Evolutionary conservation across 2,329 filamentous ascomycete species (phyloP), one percentile per base, ranked within the genome.

Genomic region (Aureobasidium sp.): DNA sequence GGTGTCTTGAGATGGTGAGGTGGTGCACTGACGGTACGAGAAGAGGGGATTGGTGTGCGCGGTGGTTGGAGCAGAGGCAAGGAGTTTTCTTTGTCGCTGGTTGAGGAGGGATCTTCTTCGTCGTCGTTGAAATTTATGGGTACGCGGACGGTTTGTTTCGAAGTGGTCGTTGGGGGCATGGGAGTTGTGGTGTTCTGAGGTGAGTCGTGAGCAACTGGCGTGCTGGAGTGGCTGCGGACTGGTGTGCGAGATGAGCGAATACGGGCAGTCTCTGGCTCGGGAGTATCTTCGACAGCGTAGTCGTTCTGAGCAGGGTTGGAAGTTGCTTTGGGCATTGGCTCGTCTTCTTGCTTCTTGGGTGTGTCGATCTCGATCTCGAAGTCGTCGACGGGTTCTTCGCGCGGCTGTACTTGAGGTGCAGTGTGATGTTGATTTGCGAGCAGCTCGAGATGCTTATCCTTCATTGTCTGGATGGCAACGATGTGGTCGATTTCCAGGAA

Each of bases 401-500:
- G 56, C n/a, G 20, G 56, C 36, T 50, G 56, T 15, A 13, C 51
- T 6, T 17, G 15, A 5, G 41, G 15, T 4, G 29, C 20, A 4
- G 24, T 10, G 1, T 13, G 53, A 15, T 59, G 56, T 36, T 34
- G 43, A 1, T n/a, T 37, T 59, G 56, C 34, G 7, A 57, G 70
- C 64, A 78, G 67, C 67, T 76, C 68, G 68, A 76, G 70, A 62
- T 72, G 60, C 71, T 72, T 73, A 71, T 74, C 68, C 50, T 73
- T 51, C 9, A 46, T 12, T 1, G 47, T 15, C 15, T 61, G 62
- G 9, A 62, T 12, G 15, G 61, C 62, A n/a, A 92, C 81, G 55
- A 84, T 81, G 71, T 87, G 91, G 72, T 93, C 89, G 61, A 88
- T 82, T 70, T 89, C 84, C 71, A 92, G 78, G 73, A 90, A 92